A percentile compares a stretch with the other conserved stretches of the same genome.
phyloP scores from a whole-genome alignment of 495 filamentous ascomycete genomes.

The Tuber magnatum region DNA sequence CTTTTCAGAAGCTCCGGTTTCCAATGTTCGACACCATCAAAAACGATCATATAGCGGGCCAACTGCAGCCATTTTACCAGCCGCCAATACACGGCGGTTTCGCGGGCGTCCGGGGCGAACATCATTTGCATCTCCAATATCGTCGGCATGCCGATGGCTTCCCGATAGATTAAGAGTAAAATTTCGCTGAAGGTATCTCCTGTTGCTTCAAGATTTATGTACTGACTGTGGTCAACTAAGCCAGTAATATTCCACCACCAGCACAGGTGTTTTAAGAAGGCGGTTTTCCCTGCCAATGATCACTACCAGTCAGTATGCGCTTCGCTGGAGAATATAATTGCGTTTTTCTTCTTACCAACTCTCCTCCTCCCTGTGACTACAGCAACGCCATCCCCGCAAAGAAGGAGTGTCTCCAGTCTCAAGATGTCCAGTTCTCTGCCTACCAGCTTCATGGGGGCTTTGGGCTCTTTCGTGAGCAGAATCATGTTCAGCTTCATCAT shows the following conservation, averaged over 20 bases:
- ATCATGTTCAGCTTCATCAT: not conserved
- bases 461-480: not conserved
- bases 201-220: not conserved
- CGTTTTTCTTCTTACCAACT: not conserved
- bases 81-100: not conserved
- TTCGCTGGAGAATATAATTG: not conserved
- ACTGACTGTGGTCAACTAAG: not conserved
- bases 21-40: constrained; percentile 11
- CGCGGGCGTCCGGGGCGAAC: not conserved
- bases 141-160: not conserved
- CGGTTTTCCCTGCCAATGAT: not conserved
- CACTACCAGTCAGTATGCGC: not conserved
- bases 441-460: not conserved
- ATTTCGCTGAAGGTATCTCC: not conserved
- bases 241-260: not conserved
- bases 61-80: not conserved
- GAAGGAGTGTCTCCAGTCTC: not conserved
- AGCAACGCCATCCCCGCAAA: not conserved
- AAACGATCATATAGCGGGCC: constrained; percentile 6
- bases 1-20: not conserved
- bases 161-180: not conserved
- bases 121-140: not conserved
- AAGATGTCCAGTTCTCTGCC: not conserved
- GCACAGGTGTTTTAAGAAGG: not conserved
- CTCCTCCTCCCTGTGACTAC: not conserved